phyloP scores from a whole-genome alignment of 306 rosid genomes.

The Cucurbita argyrosperma region DNA sequence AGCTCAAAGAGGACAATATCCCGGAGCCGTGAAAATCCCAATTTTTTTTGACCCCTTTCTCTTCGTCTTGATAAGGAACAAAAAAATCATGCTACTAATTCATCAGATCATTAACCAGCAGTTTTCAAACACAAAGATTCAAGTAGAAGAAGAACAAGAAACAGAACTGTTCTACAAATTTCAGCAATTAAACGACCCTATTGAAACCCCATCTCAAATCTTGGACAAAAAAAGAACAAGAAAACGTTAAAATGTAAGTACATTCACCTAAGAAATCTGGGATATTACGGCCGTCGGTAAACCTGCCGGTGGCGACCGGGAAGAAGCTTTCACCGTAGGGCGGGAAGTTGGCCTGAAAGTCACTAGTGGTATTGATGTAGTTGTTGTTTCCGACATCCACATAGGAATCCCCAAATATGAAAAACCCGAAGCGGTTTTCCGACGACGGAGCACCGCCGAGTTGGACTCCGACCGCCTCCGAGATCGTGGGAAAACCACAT shows the following conservation, averaged over 20 bases:
- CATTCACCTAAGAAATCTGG: background rate
- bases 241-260: too few species aligned
- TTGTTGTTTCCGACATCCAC: slow-evolving; percentile 24
- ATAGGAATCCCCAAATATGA: slow-evolving; percentile 3
- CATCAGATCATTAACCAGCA: background rate
- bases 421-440: slow-evolving; percentile 6
- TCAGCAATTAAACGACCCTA: too few species aligned
- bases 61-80: background rate
- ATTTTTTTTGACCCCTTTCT: background rate
- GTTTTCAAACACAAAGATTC: background rate
- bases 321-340: background rate
- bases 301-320: background rate
- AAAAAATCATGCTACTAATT: background rate
- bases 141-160: background rate
- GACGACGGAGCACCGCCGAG: background rate
- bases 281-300: background rate
- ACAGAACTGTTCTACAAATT: too few species aligned
- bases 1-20: too few species aligned
- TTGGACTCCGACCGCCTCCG: background rate
- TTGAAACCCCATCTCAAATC: too few species aligned
- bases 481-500: too few species aligned
- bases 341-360: background rate
- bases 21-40: too few species aligned
- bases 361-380: background rate
- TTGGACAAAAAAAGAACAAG: too few species aligned